Evolutionary conservation across 495 filamentous ascomycete genomes (phyloP), one percentile per base, ranked within the genome.

Genomic region (Staphylotrichum longicolle): DNA sequence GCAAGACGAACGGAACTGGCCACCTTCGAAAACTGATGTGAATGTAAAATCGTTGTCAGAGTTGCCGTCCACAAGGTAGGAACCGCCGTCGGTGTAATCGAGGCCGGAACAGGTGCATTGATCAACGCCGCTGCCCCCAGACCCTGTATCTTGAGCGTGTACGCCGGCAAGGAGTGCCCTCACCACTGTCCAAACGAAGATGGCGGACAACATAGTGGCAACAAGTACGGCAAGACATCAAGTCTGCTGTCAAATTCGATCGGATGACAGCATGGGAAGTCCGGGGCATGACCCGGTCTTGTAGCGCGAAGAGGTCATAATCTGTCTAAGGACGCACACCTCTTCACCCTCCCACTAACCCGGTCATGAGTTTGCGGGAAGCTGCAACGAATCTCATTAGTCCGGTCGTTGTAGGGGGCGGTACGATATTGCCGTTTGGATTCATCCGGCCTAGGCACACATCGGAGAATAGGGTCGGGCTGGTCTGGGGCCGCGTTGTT

Each of bases 31-130:
- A 5, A 64, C 61, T 2, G 69, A 69, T 3, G 63, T 68, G 52
- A 72, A 74, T 30, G 63, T 66, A 52, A 74, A 74, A 42, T 66
- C 58, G n/a, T 42, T 51, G 10, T 65, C 47, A 0, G 63, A 65
- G 33, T 45, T 67, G 3, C 67, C 66, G 46, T 74, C 66, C 14
- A 72, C 65, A 11, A 72, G 65, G 35, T 74, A 74, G 9, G 68
- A 66, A 9, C 72, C 72, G 3, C 72, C 72, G 35, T 74, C 59
- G 10, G 66, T 68, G 56, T 69, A 74, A 57, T 74, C 72, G 2
- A 72, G 56, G 3, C 72, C 72, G 2, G 58, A 64, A 42, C 65
- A 68, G 51, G 20, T 64, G 44, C 69, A 72, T 33, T 55, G 53
- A 1, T 7, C 51, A 7, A 11, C 39, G 39, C 10, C 39, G 39